Evolutionary conservation across 116 monocot genomes (phyloP).

Genomic region (Cymodocea nodosa): DNA sequence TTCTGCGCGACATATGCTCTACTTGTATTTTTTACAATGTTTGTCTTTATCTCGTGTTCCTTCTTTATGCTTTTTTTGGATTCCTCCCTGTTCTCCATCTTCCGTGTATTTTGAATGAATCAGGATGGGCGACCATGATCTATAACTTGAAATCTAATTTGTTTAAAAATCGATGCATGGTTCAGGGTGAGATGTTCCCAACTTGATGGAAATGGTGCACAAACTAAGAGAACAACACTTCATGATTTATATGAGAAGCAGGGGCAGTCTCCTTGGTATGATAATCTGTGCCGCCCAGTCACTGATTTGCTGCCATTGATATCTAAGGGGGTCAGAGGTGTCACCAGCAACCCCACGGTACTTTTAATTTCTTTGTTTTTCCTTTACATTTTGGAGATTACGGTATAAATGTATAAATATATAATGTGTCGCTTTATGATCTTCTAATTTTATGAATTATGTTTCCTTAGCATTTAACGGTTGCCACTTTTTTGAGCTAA

Average conservation of each 20-base stretch:
- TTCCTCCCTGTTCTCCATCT: no score
- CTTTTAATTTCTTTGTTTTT: conserved; percentile 13
- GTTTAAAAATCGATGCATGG: background rate
- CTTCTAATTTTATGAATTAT: no score
- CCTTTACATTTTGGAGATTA: conserved; percentile 19
- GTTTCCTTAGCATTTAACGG: no score
- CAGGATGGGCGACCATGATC: background rate
- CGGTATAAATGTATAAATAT: no score
- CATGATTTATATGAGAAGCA: conserved; percentile 82
- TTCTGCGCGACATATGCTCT: no score
- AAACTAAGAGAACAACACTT: conserved; percentile 54
- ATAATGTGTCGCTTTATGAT: no score
- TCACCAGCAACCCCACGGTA: conserved; percentile 98
- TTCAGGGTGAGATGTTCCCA: conserved; percentile 45
- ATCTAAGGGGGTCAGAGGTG: conserved; percentile 78
- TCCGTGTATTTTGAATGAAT: no score
- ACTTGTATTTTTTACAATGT: no score
- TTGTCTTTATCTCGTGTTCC: no score
- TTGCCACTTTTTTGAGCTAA: background rate
- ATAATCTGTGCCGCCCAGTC: conserved; percentile 92
- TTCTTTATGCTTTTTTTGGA: no score
- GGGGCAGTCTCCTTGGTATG: conserved; percentile 97
- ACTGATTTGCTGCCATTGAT: conserved; percentile 77
- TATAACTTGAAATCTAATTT: conserved; percentile 1
- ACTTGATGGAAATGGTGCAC: conserved; percentile 57